Evolutionary conservation across 2,329 filamentous ascomycete species (phyloP).

Genomic region (Colletotrichum karsti): DNA sequence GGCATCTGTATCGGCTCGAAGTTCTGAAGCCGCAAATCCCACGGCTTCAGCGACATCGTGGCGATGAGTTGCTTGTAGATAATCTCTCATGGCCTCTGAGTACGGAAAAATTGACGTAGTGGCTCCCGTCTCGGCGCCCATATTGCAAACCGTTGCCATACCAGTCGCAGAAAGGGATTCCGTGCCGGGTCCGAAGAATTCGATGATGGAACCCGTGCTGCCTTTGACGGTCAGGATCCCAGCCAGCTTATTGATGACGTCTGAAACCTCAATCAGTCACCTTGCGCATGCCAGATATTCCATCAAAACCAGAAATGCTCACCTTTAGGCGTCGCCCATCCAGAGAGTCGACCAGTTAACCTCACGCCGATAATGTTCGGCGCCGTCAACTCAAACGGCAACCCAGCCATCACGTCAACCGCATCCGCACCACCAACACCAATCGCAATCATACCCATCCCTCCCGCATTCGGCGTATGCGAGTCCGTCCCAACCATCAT

Average conservation of each 20-base stretch:
- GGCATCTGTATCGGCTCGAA: slow-evolving; percentile 29
- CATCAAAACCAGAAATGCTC: background rate
- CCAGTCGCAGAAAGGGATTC: slow-evolving; percentile 75
- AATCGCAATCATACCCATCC: slow-evolving; percentile 92
- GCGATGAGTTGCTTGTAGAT: slow-evolving; percentile 77
- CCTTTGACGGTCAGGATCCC: slow-evolving; percentile 83
- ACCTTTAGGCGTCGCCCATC: slow-evolving; percentile 77
- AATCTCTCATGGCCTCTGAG: slow-evolving; percentile 83
- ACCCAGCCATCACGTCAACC: slow-evolving; percentile 10
- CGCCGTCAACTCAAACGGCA: slow-evolving; percentile 47
- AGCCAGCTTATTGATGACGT: slow-evolving; percentile 79
- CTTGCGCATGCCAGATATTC: background rate
- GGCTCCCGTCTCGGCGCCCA: slow-evolving; percentile 63
- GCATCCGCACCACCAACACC: too few species aligned
- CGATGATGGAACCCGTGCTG: slow-evolving; percentile 76
- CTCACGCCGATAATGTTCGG: slow-evolving; percentile 81
- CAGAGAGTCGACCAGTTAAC: slow-evolving; percentile 75
- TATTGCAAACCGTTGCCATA: slow-evolving; percentile 72
- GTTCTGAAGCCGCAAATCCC: slow-evolving; percentile 61
- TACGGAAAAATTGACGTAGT: slow-evolving; percentile 82
- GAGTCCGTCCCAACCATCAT: slow-evolving; percentile 98
- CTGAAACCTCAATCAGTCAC: slow-evolving; percentile 34
- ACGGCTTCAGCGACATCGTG: slow-evolving; percentile 73
- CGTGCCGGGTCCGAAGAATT: slow-evolving; percentile 71
- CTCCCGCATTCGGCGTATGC: slow-evolving; percentile 96